These are phyloP conservation scores for Thecaphora thlaspeos DNA, from an alignment of 1,284 basidiomycete species.

Conservation along the genomic window DNA sequence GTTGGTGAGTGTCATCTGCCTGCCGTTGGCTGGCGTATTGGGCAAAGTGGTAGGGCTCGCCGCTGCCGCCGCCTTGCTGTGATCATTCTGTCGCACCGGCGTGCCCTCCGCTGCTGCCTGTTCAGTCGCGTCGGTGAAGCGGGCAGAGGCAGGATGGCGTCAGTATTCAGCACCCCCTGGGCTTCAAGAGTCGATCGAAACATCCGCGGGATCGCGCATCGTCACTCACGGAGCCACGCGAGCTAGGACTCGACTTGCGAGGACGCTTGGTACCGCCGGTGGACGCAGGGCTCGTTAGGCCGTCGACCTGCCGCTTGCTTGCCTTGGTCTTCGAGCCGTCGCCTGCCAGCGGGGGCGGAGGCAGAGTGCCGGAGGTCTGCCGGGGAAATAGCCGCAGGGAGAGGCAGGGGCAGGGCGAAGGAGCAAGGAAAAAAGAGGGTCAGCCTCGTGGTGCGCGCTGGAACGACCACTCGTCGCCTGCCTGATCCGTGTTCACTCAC, in stretches of 20 bases:
- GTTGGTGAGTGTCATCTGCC: background rate
- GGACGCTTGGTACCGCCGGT: background rate
- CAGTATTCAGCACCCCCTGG: too few species aligned
- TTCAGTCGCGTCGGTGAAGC: too few species aligned
- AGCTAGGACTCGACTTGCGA: background rate
- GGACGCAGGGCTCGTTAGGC: background rate
- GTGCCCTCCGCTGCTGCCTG: background rate
- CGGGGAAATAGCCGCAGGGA: background rate
- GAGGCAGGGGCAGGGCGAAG: background rate
- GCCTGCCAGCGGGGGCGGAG: background rate
- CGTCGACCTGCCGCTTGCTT: background rate
- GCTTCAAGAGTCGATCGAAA: too few species aligned
- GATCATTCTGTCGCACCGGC: background rate
- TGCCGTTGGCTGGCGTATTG: background rate
- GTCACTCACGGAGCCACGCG: too few species aligned
- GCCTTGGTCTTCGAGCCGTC: background rate
- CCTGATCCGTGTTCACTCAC: slow-evolving; percentile 5
- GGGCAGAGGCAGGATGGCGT: too few species aligned
- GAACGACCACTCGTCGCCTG: slow-evolving; percentile 1
- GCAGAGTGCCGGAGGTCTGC: background rate
- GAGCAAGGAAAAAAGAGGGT: background rate
- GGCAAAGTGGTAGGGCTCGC: too few species aligned
- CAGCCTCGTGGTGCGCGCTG: slow-evolving; percentile 1
- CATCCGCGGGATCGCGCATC: too few species aligned
- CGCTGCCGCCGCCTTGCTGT: background rate